These are phyloP conservation scores for Xylaria arbuscula DNA, from an alignment of 2,329 filamentous ascomycete genomes.

Conservation along the genomic window DNA sequence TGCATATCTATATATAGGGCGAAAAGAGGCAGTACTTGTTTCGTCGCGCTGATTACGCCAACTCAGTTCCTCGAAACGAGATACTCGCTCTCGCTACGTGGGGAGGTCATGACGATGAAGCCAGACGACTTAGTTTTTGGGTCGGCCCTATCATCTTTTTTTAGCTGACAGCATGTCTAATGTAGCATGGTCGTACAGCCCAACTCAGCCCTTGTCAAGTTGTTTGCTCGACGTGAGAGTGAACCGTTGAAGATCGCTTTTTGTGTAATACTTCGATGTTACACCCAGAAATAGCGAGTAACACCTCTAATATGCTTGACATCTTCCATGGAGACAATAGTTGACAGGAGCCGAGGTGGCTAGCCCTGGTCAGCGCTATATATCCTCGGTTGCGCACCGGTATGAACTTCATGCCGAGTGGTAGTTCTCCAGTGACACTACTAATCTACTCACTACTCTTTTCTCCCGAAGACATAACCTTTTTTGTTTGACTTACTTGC, in stretches of 20 bases:
- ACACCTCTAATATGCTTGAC: slow-evolving; percentile 8
- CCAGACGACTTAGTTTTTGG: slow-evolving; percentile 25
- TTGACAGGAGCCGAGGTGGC: slow-evolving; percentile 5
- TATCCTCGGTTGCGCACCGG: slow-evolving; percentile 7
- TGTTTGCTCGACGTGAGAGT: slow-evolving; percentile 1
- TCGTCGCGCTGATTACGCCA: slow-evolving; percentile 31
- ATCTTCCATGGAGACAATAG: neutral
- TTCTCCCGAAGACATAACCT: neutral
- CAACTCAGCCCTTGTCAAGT: slow-evolving; percentile 27
- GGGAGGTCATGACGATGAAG: slow-evolving; percentile 22
- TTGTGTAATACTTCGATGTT: slow-evolving; percentile 13
- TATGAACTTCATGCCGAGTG: neutral
- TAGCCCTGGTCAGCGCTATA: slow-evolving; percentile 19
- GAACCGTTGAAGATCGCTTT: neutral
- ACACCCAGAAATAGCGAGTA: slow-evolving; percentile 8
- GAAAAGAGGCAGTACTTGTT: slow-evolving; percentile 35
- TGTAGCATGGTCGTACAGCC: slow-evolving; percentile 35
- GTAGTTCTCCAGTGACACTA: slow-evolving; percentile 2
- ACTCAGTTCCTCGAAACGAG: slow-evolving; percentile 21
- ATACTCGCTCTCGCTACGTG: slow-evolving; percentile 16
- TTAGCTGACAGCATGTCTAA: slow-evolving; percentile 28
- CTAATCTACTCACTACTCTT: neutral
- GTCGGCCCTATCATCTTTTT: slow-evolving; percentile 33
- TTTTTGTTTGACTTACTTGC: neutral
- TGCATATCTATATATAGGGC: slow-evolving; percentile 37